phyloP scores from a whole-genome alignment of 306 rosid genomes.

The Lablab purpureus region DNA sequence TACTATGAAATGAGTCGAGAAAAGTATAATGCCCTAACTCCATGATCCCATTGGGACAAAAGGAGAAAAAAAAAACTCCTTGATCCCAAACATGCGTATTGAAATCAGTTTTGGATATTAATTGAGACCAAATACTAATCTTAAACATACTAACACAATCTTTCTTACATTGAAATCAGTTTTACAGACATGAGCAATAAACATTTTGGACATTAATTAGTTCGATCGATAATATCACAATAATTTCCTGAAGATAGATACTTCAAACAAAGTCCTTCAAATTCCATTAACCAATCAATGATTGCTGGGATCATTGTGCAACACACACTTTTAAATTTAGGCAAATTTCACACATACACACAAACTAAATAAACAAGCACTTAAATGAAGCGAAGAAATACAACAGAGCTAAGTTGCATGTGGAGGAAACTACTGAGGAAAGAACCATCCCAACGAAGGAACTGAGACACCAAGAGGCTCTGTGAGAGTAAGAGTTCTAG shows the following conservation, averaged over 20 bases:
- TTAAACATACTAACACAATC: neutral
- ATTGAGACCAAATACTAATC: too few relatives aligned
- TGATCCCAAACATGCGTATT: neutral
- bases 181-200: neutral
- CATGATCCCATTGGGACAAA: neutral
- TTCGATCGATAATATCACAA: neutral
- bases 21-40: neutral
- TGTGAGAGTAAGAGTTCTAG: neutral
- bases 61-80: neutral
- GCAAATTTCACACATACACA: neutral
- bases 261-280: neutral
- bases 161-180: too few relatives aligned
- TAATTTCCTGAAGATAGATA: neutral
- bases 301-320: neutral
- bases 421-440: neutral
- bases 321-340: neutral
- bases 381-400: neutral
- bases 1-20: too few relatives aligned
- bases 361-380: neutral
- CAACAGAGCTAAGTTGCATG: neutral
- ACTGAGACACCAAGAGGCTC: neutral
- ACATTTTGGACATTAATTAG: neutral
- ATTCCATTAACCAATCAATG: neutral
- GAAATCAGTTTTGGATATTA: too few relatives aligned
- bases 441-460: neutral